Base-by-base conservation (phyloP, 2,329 filamentous ascomycete genomes). In the Geosmithia morbida region DNA sequence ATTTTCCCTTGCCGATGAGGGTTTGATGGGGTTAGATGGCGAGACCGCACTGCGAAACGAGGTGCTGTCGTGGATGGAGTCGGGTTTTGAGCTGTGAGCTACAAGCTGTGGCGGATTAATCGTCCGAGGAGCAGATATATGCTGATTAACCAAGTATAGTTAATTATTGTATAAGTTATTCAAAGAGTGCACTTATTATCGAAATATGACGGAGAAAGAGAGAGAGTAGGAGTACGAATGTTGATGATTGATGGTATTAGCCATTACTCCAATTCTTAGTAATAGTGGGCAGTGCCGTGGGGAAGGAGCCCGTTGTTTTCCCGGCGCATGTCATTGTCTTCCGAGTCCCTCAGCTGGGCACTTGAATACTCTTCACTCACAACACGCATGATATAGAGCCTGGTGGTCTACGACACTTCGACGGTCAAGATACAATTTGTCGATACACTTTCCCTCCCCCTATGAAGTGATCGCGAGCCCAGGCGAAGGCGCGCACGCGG, bases 21-120 rank as follows among this genome's bases (percentile, higher is more conserved):
- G 10, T 14, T 18, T n/a, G 16, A 20, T 11, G n/a, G 26, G 18
- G 8, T 26, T n/a, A 20, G 43, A 45, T 18, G 58, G 8, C 55
- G 61, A 41, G 55, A 57, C 8, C 57, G 59, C 42, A 54, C 54
- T 65, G 22, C 65, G 63, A 42, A 56, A 61, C 29, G 63, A 66
- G 48, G 48, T 66, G 40, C 52, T 62, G 41, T 60, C 59, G 1
- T 65, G 64, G 63, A 63, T 65, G 49, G 62, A 64, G 30, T 58
- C 59, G 42, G 61, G 63, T 33, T 64, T 13, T 11, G 33, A 37
- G 3, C 33, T 37, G 14, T 37, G 33, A 37, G 8, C 22, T 26
- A 8, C 8, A 37, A 37, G 10, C 33, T 37, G 10, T n/a, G n/a
- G n/a, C n/a, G n/a, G n/a, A n/a, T n/a, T n/a, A n/a, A n/a, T n/a